Base-by-base conservation (phyloP, 768 basidiomycete genomes). In the Plicaturopsis crispa region DNA sequence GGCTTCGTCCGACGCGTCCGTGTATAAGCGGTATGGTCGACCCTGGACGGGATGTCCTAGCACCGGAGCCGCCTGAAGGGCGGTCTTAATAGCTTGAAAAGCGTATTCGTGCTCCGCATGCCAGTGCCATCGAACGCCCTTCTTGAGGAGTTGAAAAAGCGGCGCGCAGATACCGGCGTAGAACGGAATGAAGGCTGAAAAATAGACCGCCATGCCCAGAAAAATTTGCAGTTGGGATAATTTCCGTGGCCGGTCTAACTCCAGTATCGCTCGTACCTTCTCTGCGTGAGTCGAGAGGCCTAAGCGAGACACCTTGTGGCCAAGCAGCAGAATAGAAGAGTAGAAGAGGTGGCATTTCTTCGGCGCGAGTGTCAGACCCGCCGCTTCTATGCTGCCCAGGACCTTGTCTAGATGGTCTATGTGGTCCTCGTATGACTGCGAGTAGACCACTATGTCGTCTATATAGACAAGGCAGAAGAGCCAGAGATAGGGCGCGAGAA, bases 381-480 rank as follows among this genome's bases (percentile, higher is more conserved):
- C 8, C 53, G 52, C 7, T 59, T 39, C 7, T 55, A 46, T 0
- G 51, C 35, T 5, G 57, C 43, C 1, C 51, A 56, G n/a, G n/a
- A 66, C 57, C 4, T 37, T 11, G 19, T 60, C 61, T 0, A 64
- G 13, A 35, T 64, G 60, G 1, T 31, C 1, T 2, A 59, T 1
- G 39, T 69, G 63, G 1, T 66, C 54, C 0, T 60, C 43, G 2
- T 53, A 53, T 1, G 39, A 43, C 21, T 38, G 28, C 0, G 58
- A 61, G 36, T 51, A 67, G 0, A 67, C 51, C 0, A 68, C 53
- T 1, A 69, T 68, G 33, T 70, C 58, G 33, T 70, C 62, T 6
- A 69, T 65, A 33, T 69, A 70, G 0, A 68, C 66, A 10, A 64
- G 34, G 2, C 61, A 41, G 35, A 67, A 66, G 0, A 64, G 38